phyloP scores from a whole-genome alignment of 2,329 filamentous ascomycete genomes.

The Leptographium radiaticola region DNA sequence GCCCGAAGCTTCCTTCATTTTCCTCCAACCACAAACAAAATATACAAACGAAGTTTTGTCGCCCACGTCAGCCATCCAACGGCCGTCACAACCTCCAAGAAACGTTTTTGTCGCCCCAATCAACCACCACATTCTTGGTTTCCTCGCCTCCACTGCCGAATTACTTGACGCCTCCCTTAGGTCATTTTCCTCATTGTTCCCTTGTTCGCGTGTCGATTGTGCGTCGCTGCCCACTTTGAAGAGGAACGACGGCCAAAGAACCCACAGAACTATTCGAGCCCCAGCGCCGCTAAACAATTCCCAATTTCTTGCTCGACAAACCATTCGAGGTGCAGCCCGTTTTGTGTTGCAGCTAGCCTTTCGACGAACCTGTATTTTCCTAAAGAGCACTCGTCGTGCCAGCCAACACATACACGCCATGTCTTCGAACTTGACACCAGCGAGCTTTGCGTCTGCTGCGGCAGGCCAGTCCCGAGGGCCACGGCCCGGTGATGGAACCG shows the following conservation, averaged over 20 bases:
- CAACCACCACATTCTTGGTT: not conserved
- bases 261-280: not conserved
- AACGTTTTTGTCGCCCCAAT: not conserved
- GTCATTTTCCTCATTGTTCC: not conserved
- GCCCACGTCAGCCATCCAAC: not conserved
- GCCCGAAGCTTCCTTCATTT: conserved; percentile 3
- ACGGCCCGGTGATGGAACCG: conserved; percentile 29
- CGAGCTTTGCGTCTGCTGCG: conserved; percentile 73
- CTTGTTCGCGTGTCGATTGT: not conserved
- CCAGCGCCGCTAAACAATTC: not conserved
- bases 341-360: not conserved
- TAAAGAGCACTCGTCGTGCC: not conserved
- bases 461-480: conserved; percentile 58
- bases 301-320: not conserved
- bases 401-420: conserved; percentile 22
- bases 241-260: not conserved
- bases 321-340: not conserved
- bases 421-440: conserved; percentile 59
- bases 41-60: not conserved
- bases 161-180: not conserved
- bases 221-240: not conserved
- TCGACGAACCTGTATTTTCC: not conserved
- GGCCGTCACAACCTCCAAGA: not conserved
- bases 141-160: not conserved
- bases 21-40: conserved; percentile 2